phyloP scores from a whole-genome alignment of 352 stramenopile genomes.

The Globisporangium barbulae region DNA sequence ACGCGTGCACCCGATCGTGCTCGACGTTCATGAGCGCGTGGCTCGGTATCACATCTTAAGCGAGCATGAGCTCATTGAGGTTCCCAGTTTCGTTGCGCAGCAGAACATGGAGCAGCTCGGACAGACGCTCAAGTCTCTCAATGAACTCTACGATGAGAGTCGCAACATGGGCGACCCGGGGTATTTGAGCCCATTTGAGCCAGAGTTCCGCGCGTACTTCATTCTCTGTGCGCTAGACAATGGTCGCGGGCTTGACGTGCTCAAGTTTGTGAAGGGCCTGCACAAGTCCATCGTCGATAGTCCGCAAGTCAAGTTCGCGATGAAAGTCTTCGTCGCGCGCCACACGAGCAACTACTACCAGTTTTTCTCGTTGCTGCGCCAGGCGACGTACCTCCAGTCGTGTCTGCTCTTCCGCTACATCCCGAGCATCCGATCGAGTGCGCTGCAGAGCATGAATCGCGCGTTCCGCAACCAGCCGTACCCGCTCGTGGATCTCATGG shows the following conservation, averaged over 20 bases:
- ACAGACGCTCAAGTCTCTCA: slow-evolving; percentile 85
- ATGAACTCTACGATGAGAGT: slow-evolving; percentile 87
- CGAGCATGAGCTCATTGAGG: slow-evolving; percentile 91
- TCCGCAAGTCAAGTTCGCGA: slow-evolving; percentile 82
- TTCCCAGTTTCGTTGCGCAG: slow-evolving; percentile 77
- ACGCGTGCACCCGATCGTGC: slow-evolving; percentile 88
- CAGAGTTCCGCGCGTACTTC: slow-evolving; percentile 83
- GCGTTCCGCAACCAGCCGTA: slow-evolving; percentile 70
- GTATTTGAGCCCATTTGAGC: slow-evolving; percentile 78
- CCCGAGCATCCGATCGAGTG: slow-evolving; percentile 63
- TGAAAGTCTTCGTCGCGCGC: slow-evolving; percentile 82
- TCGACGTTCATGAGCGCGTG: slow-evolving; percentile 94
- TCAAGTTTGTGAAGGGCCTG: slow-evolving; percentile 86
- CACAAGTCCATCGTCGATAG: slow-evolving; percentile 52
- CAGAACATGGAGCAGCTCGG: slow-evolving; percentile 90
- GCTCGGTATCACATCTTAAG: slow-evolving; percentile 94
- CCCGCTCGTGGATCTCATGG: slow-evolving; percentile 54
- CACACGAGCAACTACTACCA: slow-evolving; percentile 81
- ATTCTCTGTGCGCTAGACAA: slow-evolving; percentile 86
- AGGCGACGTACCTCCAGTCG: slow-evolving; percentile 79
- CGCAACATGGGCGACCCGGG: slow-evolving; percentile 53
- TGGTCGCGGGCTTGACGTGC: slow-evolving; percentile 71
- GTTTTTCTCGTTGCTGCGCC: slow-evolving; percentile 76
- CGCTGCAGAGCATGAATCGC: slow-evolving; percentile 78
- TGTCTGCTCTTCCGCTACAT: slow-evolving; percentile 85